Conservation (phyloP, 768 basidiomycete genomes). For the Leccinum subgranulosum region DNA sequence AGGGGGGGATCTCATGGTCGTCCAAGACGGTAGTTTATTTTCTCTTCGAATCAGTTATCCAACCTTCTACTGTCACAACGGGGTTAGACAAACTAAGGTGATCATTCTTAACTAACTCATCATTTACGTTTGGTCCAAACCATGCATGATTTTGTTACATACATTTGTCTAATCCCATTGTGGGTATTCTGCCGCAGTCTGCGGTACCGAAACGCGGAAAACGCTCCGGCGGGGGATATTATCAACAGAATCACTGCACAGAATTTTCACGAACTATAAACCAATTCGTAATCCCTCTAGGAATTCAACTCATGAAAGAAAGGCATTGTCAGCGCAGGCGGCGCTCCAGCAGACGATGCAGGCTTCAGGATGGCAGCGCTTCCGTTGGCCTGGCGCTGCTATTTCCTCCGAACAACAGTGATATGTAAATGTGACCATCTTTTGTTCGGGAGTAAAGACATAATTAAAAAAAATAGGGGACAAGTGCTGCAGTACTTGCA, state of each 20-base stretch:
- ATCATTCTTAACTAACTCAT: no score
- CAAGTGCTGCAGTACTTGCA: background rate
- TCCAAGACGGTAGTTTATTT: constrained; percentile 20
- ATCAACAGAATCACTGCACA: no score
- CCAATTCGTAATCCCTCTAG: background rate
- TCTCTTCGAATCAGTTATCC: background rate
- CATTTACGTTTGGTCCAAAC: no score
- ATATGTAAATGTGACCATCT: background rate
- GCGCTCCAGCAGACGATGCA: background rate
- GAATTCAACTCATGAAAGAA: background rate
- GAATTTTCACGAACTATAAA: background rate
- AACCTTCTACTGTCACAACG: background rate
- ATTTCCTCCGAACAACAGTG: background rate
- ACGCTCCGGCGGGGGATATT: background rate
- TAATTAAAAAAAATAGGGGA: background rate
- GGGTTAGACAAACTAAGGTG: no score
- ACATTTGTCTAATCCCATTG: background rate
- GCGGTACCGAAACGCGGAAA: background rate
- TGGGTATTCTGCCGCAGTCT: background rate
- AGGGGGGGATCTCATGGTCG: constrained; percentile 17
- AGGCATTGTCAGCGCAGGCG: background rate
- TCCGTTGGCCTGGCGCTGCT: background rate
- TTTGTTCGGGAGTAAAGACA: background rate
- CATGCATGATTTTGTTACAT: no score
- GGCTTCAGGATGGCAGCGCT: background rate